These are phyloP conservation scores for Gymnopilus dilepis DNA, from an alignment of 768 basidiomycete species.

Conservation along the genomic window DNA sequence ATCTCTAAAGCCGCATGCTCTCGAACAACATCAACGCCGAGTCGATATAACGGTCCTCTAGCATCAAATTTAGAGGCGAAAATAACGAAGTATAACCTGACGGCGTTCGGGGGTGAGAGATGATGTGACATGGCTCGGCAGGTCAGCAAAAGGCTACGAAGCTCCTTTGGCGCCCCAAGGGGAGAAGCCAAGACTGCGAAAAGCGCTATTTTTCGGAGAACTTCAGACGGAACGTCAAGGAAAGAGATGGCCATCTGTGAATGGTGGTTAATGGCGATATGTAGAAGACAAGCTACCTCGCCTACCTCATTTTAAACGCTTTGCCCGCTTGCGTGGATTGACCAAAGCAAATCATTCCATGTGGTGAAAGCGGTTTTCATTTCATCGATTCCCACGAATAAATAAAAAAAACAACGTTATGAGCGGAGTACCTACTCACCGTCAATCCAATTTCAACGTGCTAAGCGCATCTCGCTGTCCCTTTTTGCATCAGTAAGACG, in stretches of 20 bases:
- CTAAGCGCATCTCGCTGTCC: conserved; percentile 10
- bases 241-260: conserved; percentile 39
- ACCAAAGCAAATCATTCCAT: conserved; percentile 19
- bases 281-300: conserved; percentile 4
- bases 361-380: conserved; percentile 31
- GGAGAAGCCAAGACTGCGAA: conserved; percentile 34
- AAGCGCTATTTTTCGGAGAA: conserved; percentile 41
- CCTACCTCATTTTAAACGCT: conserved; percentile 18
- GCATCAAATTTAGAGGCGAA: conserved; percentile 58
- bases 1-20: conserved; percentile 49
- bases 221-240: conserved; percentile 36
- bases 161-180: conserved; percentile 38
- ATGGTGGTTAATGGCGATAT: background rate
- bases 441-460: conserved; percentile 14
- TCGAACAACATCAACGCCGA: conserved; percentile 33
- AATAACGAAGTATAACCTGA: conserved; percentile 40
- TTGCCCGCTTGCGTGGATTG: conserved; percentile 13
- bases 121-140: conserved; percentile 37
- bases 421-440: conserved; percentile 22
- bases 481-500: conserved; percentile 10
- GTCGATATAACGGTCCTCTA: conserved; percentile 44
- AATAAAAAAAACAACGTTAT: conserved; percentile 18
- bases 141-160: conserved; percentile 36
- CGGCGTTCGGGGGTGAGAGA: conserved; percentile 30
- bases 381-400: conserved; percentile 23